A percentile compares a stretch with the other conserved stretches of the same genome.
Conservation (phyloP, 2,329 filamentous ascomycete species). For the Lasiodiplodia sp. region DNA sequence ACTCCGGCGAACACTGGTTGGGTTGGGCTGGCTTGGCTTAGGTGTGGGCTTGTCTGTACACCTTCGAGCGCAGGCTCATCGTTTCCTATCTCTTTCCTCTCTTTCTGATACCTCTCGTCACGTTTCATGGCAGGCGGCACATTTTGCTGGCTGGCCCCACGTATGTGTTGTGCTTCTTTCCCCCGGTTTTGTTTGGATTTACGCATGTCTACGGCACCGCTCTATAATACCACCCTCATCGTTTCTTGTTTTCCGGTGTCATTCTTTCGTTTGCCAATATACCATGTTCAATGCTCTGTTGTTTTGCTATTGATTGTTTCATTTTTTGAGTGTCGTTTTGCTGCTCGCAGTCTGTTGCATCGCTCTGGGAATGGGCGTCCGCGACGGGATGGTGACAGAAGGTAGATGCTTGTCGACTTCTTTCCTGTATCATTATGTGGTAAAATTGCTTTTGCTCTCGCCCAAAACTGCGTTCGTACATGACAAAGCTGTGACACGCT, state of each 20-base stretch:
- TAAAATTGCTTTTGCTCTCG: conserved; percentile 28
- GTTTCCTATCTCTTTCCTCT: conserved; percentile 22
- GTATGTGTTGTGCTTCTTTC: conserved; percentile 28
- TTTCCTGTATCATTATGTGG: conserved; percentile 26
- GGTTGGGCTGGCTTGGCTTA: conserved; percentile 30
- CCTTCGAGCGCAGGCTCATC: conserved; percentile 28
- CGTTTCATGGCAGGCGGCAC: conserved; percentile 22
- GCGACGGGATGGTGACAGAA: neutral
- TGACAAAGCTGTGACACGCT: conserved; percentile 7
- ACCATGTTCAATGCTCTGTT: conserved; percentile 27
- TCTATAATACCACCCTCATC: conserved; percentile 29
- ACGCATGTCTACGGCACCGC: conserved; percentile 25
- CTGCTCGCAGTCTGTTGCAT: neutral
- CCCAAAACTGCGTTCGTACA: neutral
- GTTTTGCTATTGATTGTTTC: conserved; percentile 13
- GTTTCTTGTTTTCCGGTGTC: conserved; percentile 28
- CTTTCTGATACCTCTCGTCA: conserved; percentile 27
- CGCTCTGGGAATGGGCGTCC: conserved; percentile 11
- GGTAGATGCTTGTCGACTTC: conserved; percentile 12
- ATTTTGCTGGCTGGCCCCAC: conserved; percentile 30
- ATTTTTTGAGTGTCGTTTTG: conserved; percentile 1
- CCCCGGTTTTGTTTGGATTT: conserved; percentile 28
- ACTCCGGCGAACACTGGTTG: conserved; percentile 30
- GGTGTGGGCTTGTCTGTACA: conserved; percentile 30
- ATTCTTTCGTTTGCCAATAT: conserved; percentile 29